Conservation (phyloP, 2,329 filamentous ascomycete species). For the Aureobasidium namibiae region DNA sequence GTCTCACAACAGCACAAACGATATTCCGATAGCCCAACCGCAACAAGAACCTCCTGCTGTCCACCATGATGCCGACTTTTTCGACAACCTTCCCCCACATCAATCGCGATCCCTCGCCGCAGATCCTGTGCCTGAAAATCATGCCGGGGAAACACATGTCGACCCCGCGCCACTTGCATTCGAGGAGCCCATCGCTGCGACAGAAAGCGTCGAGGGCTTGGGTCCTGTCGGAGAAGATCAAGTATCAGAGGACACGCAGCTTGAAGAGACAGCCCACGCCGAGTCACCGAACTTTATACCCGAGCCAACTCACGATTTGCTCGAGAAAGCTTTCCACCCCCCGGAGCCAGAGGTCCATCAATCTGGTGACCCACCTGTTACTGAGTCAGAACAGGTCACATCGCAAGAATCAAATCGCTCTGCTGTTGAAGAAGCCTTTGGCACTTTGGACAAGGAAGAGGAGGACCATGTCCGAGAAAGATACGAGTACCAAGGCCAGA, state of each 20-base stretch:
- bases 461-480: conserved; percentile 10
- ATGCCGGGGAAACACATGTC: neutral
- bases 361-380: neutral
- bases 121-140: neutral
- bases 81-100: neutral
- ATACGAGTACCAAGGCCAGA: conserved; percentile 41
- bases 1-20: neutral
- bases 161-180: neutral
- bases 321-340: neutral
- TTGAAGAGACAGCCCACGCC: neutral
- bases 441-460: neutral
- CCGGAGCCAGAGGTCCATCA: neutral
- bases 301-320: neutral
- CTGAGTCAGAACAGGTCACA: neutral
- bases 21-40: neutral
- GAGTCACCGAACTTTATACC: neutral
- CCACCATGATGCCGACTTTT: conserved; percentile 2
- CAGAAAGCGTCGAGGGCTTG: neutral
- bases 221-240: neutral
- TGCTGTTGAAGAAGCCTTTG: neutral
- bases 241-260: neutral
- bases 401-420: neutral
- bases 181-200: neutral
- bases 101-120: neutral
- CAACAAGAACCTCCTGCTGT: neutral